phyloP scores from a whole-genome alignment of 352 stramenopile genomes.

The Globisporangium middletonii region DNA sequence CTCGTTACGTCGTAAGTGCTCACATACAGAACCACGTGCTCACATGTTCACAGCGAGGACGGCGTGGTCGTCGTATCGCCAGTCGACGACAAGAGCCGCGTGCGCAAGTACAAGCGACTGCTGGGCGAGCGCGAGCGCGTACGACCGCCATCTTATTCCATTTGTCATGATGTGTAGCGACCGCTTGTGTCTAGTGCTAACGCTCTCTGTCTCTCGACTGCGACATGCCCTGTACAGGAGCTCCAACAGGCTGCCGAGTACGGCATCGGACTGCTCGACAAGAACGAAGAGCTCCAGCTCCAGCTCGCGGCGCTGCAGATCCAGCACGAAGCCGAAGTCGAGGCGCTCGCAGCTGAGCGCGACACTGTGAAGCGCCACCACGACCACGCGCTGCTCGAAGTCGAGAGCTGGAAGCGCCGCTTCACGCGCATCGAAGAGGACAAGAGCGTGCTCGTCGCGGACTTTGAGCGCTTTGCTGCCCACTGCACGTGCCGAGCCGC shows the following conservation, averaged over 20 bases:
- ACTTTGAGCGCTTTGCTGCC: slow-evolving; percentile 49
- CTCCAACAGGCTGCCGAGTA: slow-evolving; percentile 72
- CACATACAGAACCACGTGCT: background rate
- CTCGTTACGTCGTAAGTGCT: background rate
- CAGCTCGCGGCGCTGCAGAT: slow-evolving; percentile 68
- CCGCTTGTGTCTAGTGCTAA: background rate
- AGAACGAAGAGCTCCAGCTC: slow-evolving; percentile 72
- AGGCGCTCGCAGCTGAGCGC: slow-evolving; percentile 57
- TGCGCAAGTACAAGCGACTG: slow-evolving; percentile 35
- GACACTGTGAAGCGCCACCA: slow-evolving; percentile 56
- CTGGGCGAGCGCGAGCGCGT: slow-evolving; percentile 49
- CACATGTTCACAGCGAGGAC: slow-evolving; percentile 39
- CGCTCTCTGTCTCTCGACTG: background rate
- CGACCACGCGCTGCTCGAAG: slow-evolving; percentile 52
- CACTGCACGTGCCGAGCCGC: slow-evolving; percentile 30
- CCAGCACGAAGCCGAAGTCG: slow-evolving; percentile 53
- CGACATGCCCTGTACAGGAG: slow-evolving; percentile 32
- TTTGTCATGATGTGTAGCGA: background rate
- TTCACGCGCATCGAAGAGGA: slow-evolving; percentile 58
- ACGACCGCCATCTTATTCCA: slow-evolving; percentile 7
- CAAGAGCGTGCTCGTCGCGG: slow-evolving; percentile 41
- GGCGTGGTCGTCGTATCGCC: slow-evolving; percentile 34
- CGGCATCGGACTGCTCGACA: slow-evolving; percentile 62
- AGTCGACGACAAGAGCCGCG: slow-evolving; percentile 44
- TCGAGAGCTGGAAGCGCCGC: slow-evolving; percentile 66